Conservation (phyloP, 2,329 filamentous ascomycete species). For the Phialophora tarda region DNA sequence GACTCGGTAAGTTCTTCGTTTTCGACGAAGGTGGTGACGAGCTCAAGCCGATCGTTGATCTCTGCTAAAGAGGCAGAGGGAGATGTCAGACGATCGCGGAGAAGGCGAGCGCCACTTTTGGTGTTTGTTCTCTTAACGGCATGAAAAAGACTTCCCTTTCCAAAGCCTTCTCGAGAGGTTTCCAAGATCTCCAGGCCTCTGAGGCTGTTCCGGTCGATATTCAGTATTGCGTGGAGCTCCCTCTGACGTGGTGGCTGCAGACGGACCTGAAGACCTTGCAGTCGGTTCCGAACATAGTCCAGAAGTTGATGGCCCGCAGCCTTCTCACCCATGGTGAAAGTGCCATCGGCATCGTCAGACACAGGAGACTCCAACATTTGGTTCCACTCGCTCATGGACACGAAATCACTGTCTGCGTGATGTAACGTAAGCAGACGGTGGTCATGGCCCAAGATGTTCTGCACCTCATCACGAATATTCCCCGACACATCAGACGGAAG, state of each 20-base stretch:
- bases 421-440: conserved; percentile 78
- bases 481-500: conserved; percentile 69
- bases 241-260: conserved; percentile 81
- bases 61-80: conserved; percentile 84
- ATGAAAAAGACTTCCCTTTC: conserved; percentile 85
- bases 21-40: conserved; percentile 76
- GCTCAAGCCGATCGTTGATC: conserved; percentile 79
- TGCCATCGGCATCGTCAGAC: conserved; percentile 55
- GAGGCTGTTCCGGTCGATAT: conserved; percentile 89
- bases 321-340: conserved; percentile 73
- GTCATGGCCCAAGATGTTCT: conserved; percentile 74
- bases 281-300: conserved; percentile 78
- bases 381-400: conserved; percentile 69
- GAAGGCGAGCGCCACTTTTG: conserved; percentile 82
- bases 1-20: conserved; percentile 72
- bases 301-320: conserved; percentile 80
- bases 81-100: conserved; percentile 82
- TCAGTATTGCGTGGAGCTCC: conserved; percentile 77
- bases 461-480: conserved; percentile 65
- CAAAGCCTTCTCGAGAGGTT: conserved; percentile 79
- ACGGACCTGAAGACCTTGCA: conserved; percentile 78
- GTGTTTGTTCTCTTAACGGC: conserved; percentile 89
- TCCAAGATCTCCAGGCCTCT: conserved; percentile 85
- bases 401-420: conserved; percentile 51
- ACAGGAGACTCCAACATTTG: conserved; percentile 78